These are phyloP conservation scores for Colletotrichum tabaci DNA, from an alignment of 2,329 filamentous ascomycete species.

Conservation along the genomic window DNA sequence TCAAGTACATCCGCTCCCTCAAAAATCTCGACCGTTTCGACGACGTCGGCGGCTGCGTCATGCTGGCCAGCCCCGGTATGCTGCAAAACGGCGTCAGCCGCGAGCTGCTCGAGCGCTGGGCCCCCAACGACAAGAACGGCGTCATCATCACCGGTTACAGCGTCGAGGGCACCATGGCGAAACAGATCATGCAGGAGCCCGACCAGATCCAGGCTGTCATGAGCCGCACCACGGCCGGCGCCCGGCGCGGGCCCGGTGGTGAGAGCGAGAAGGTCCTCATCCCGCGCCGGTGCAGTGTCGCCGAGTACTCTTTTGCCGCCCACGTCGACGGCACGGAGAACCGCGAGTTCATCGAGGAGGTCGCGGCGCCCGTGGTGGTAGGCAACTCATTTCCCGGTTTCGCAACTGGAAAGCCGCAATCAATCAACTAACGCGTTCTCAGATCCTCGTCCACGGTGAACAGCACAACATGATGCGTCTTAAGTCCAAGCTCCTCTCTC, in stretches of 20 bases:
- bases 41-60: conserved; percentile 94
- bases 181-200: conserved; percentile 94
- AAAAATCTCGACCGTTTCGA: conserved; percentile 97
- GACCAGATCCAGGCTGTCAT: conserved; percentile 96
- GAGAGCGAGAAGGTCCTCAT: conserved; percentile 93
- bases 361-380: conserved; percentile 92
- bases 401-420: not conserved
- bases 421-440: conserved; percentile 38
- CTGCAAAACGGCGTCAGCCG: conserved; percentile 95
- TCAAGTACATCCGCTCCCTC: conserved; percentile 91
- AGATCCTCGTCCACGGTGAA: conserved; percentile 97
- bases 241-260: conserved; percentile 73
- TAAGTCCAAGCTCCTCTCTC: conserved; percentile 93
- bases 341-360: conserved; percentile 95
- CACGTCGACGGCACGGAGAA: conserved; percentile 98
- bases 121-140: conserved; percentile 96
- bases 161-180: conserved; percentile 98
- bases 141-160: conserved; percentile 99
- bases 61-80: conserved; percentile 98
- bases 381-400: conserved; percentile 56
- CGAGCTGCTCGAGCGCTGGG: conserved; percentile 94
- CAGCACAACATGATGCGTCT: conserved; percentile 98
- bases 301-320: conserved; percentile 95
- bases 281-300: conserved; percentile 90
- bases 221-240: conserved; percentile 77